Conservation (phyloP, 2,329 filamentous ascomycete genomes). For the Mollisiaceae sp. region DNA sequence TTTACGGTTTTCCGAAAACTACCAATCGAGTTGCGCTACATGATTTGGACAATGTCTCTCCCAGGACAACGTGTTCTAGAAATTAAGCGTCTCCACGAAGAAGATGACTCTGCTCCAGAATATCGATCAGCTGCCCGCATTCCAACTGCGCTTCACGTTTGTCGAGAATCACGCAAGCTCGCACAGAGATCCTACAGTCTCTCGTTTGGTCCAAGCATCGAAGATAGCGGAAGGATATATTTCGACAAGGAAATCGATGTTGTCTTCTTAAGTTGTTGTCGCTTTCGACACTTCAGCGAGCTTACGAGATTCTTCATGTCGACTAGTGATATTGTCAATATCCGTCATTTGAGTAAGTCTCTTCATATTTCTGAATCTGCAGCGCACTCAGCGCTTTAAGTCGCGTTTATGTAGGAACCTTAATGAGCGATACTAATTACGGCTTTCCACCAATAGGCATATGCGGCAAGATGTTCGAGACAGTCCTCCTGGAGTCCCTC, state of each 20-base stretch:
- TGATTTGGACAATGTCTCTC: background rate
- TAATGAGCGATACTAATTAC: background rate
- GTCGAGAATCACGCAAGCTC: background rate
- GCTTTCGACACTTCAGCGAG: background rate
- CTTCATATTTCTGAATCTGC: background rate
- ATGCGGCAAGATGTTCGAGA: background rate
- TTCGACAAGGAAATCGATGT: background rate
- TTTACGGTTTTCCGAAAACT: conserved; percentile 5
- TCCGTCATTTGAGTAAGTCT: background rate
- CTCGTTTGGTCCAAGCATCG: background rate
- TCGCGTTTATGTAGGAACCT: background rate
- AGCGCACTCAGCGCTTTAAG: background rate
- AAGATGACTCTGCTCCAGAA: background rate
- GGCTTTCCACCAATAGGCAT: background rate
- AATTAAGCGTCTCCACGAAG: background rate
- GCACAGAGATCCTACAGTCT: background rate
- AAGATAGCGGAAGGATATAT: background rate
- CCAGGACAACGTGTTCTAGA: background rate
- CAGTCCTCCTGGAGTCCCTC: background rate
- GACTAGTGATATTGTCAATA: background rate
- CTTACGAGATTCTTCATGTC: background rate
- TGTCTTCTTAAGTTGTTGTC: background rate
- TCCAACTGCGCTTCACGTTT: background rate
- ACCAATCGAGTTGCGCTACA: background rate
- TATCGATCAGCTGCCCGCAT: background rate